Evolutionary conservation across 1,284 basidiomycete species (phyloP).

Genomic region (Rhizopogon parksii): DNA sequence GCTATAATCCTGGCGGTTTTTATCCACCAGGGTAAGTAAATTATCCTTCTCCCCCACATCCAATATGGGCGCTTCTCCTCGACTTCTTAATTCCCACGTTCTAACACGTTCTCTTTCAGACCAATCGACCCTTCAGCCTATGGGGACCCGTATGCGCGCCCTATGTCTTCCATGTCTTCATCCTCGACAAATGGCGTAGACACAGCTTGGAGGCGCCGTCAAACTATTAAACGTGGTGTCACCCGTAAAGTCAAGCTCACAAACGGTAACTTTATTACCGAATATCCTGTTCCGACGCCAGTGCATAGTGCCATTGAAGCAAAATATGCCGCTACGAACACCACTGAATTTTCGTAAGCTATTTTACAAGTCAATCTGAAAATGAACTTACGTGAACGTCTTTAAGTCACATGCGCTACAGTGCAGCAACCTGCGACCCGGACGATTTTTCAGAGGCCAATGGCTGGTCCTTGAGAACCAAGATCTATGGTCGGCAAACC

Average conservation of each 20-base stretch:
- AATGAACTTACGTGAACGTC: slow-evolving; percentile 7
- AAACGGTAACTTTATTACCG: slow-evolving; percentile 84
- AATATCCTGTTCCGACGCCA: slow-evolving; percentile 87
- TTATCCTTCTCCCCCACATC: background rate
- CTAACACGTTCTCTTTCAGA: slow-evolving; percentile 27
- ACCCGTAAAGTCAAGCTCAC: slow-evolving; percentile 93
- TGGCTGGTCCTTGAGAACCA: slow-evolving; percentile 80
- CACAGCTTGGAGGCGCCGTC: slow-evolving; percentile 76
- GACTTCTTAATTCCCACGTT: background rate
- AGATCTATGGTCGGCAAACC: slow-evolving; percentile 84
- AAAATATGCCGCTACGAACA: slow-evolving; percentile 66
- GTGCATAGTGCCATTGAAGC: slow-evolving; percentile 81
- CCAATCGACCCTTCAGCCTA: slow-evolving; percentile 54
- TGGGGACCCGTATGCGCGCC: slow-evolving; percentile 64
- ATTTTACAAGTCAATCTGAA: slow-evolving; percentile 2
- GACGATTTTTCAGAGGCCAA: slow-evolving; percentile 84
- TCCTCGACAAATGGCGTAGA: slow-evolving; percentile 61
- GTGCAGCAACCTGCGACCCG: slow-evolving; percentile 89
- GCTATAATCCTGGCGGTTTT: slow-evolving; percentile 47
- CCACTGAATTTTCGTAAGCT: slow-evolving; percentile 80
- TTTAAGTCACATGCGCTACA: slow-evolving; percentile 82
- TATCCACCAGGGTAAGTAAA: slow-evolving; percentile 64
- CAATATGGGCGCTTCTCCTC: background rate
- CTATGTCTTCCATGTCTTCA: slow-evolving; percentile 58
- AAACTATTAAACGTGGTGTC: slow-evolving; percentile 87